Evolutionary conservation across 129 eudicot species (phyloP), one percentile per base, ranked within the genome.

Genomic region (Mikania micrantha): DNA sequence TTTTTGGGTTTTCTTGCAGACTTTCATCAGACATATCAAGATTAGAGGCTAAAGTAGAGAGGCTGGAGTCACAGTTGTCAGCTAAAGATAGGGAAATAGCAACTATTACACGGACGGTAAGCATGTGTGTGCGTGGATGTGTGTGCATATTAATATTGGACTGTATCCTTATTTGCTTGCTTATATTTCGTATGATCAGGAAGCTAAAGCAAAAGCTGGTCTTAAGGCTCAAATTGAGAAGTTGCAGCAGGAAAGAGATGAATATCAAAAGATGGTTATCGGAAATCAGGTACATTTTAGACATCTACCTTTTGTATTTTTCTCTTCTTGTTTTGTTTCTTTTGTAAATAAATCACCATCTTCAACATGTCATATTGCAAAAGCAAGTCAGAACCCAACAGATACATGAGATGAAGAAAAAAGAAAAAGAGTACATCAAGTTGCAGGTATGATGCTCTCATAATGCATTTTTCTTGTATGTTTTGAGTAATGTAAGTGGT

Each of bases 301-400:
- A 11, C 40, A 44, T 27, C 19, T 47, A n/a, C 64, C 10, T 22
- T 27, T 35, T 52, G 10, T 20, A 7, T 16, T 39, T n/a, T 65
- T 52, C 52, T 38, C 40, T 22, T 48, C 64, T 70, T 56, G 29
- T 19, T 35, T 17, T 39, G 35, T 71, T 45, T 47, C 60, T 53
- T 47, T 20, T 41, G 9, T 20, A 20, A 57, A 36, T 44, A 44
- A 42, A 12, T 42, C 35, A 47, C 44, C 38, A 50, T 63, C 50
- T 27, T 47, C 70, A 64, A 63, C 64, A 7, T 31, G 5, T 66
- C 32, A 31, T 78, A 48, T 82, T 42, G 54, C 61, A 67, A 81
- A 57, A 94, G 99, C 99, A 94, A 94, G 99, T 90, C 57, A 86
- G 83, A 87, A 87, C 93, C 74, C 99, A 94, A 77, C 99, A 94